Conservation (phyloP, 352 stramenopile species). For the Globisporangium orthogonon region DNA sequence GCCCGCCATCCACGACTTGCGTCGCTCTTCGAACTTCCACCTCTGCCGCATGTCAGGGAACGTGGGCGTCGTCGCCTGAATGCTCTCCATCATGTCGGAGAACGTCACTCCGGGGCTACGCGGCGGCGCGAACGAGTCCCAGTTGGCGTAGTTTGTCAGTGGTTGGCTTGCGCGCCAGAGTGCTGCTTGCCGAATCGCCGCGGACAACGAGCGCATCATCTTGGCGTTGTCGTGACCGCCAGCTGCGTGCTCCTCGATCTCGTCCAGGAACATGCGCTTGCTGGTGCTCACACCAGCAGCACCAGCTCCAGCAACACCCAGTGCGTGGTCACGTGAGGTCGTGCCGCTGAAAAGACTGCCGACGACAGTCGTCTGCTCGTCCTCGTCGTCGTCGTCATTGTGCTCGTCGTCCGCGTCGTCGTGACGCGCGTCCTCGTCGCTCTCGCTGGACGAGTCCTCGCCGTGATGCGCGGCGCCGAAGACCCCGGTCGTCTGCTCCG, state of each 20-base stretch:
- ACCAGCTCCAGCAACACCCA: conserved; percentile 9
- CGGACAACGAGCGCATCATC: conserved; percentile 68
- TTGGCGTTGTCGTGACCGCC: conserved; percentile 52
- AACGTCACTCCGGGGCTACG: conserved; percentile 62
- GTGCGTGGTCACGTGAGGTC: conserved; percentile 39
- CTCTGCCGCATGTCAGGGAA: conserved; percentile 41
- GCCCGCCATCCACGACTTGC: conserved; percentile 73
- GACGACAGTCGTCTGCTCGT: conserved; percentile 76
- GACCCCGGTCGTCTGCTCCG: conserved; percentile 50
- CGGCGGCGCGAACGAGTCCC: conserved; percentile 50
- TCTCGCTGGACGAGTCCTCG: conserved; percentile 64
- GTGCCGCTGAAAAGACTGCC: conserved; percentile 72
- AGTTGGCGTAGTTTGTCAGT: conserved; percentile 59
- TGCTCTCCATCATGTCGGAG: conserved; percentile 67
- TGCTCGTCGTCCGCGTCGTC: conserved; percentile 33
- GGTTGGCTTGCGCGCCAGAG: conserved; percentile 75
- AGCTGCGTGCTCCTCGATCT: conserved; percentile 65
- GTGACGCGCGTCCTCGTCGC: conserved; percentile 59
- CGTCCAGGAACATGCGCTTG: conserved; percentile 43
- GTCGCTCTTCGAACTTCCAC: conserved; percentile 54
- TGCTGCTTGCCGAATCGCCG: conserved; percentile 68
- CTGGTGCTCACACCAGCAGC: conserved; percentile 12
- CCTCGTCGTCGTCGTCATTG: conserved; percentile 37
- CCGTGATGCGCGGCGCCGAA: conserved; percentile 25
- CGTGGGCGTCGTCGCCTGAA: conserved; percentile 25